Percentiles rank a stretch among this genome's conserved stretches.
These are phyloP conservation scores for Cucumis hystrix DNA, from an alignment of 306 rosid genomes.

Conservation along the genomic window DNA sequence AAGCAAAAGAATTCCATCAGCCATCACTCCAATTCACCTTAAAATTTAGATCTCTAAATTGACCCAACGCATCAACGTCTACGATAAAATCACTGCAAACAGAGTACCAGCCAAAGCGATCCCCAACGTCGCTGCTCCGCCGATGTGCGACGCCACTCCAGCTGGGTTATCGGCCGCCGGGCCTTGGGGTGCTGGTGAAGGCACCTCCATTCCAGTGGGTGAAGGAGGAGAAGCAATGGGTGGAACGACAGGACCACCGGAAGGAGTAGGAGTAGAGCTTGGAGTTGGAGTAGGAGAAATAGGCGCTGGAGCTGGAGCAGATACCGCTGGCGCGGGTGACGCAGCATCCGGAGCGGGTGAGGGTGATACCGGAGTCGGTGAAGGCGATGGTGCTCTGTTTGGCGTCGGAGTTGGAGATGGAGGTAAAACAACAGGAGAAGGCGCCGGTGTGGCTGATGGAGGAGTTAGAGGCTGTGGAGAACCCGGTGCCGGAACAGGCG, in stretches of 20 bases:
- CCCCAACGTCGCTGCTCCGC: neutral
- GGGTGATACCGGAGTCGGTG: neutral
- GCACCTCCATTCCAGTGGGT: neutral
- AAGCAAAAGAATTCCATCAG: neutral
- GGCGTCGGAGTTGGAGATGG: neutral
- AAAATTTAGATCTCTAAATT: neutral
- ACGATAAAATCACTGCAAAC: constrained; percentile 1
- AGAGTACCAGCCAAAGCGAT: neutral
- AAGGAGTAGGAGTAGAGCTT: neutral
- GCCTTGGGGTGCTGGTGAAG: neutral
- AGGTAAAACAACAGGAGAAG: neutral
- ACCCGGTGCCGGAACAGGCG: neutral
- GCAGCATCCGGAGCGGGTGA: neutral
- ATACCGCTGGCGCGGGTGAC: neutral
- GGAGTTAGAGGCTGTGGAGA: neutral
- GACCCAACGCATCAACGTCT: neutral
- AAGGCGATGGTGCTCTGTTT: neutral
- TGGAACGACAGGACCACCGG: neutral
- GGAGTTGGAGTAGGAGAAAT: neutral
- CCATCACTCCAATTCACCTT: neutral
- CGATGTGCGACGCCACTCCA: neutral
- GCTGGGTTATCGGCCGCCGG: neutral
- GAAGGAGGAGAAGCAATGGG: neutral
- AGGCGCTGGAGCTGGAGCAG: neutral
- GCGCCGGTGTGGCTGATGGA: neutral